Percentiles rank a stretch among this genome's conserved stretches.
These are phyloP conservation scores for sorghum (Sorghum bicolor) DNA, from an alignment of 176 grass and related monocot species.

Conservation along the genomic window Sorghum_bicolor_NCBIv3 NC_012878.2:56393001-56393500, in stretches of 20 bases:
- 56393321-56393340: neutral
- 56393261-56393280: neutral
- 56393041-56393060: no score
- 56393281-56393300: neutral
- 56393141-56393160: no score
- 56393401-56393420: neutral
- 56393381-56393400: neutral
- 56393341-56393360: neutral
- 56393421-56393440: neutral
- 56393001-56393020: slow-evolving; percentile 14
- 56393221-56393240: neutral
- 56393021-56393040: neutral
- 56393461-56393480: neutral
- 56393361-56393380: neutral
- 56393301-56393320: neutral
- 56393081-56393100: no score
- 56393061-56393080: no score
- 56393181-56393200: no score
- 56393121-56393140: no score
- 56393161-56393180: no score
- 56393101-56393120: no score
- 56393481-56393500: neutral
- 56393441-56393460: neutral
- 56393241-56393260: neutral
- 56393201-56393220: no score